A percentile compares a stretch with the other conserved stretches of the same genome.
These are phyloP conservation scores for Neckera pumila DNA, from an alignment of 225 moss, liverwort and hornwort genomes.

Conservation along the genomic window DNA sequence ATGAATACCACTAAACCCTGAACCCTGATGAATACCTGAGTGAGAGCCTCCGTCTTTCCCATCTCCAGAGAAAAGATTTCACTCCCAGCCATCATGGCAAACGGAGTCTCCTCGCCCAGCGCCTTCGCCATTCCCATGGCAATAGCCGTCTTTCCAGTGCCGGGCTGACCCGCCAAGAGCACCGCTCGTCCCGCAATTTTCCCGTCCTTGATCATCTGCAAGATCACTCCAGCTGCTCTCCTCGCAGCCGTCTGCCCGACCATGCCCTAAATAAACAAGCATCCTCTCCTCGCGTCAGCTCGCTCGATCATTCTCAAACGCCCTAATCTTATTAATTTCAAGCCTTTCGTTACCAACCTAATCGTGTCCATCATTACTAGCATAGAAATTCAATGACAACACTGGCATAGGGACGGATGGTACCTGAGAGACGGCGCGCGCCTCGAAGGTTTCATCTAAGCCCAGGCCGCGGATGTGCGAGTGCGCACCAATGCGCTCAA, in stretches of 20 bases:
- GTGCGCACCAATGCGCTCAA: conserved; percentile 86
- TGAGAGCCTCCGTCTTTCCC: conserved; percentile 89
- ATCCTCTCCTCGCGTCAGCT: background rate
- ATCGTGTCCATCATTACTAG: background rate
- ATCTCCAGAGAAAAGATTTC: conserved; percentile 84
- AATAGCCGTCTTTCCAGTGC: conserved; percentile 80
- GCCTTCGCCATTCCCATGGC: conserved; percentile 93
- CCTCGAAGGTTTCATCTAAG: conserved; percentile 67
- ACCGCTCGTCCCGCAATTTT: conserved; percentile 78
- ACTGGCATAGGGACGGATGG: background rate
- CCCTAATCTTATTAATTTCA: background rate
- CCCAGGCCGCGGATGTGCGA: conserved; percentile 82
- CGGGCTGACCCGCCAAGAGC: conserved; percentile 75
- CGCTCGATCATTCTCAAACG: background rate
- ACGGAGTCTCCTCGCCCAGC: conserved; percentile 80
- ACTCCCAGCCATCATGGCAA: conserved; percentile 90
- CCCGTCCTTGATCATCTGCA: conserved; percentile 90
- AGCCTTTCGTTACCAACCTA: background rate
- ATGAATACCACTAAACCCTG: no score
- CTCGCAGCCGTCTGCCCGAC: conserved; percentile 80
- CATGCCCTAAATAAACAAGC: conserved; percentile 46
- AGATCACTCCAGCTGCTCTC: conserved; percentile 75
- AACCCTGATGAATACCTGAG: conserved; percentile 31
- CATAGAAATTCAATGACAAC: background rate
- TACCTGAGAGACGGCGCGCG: conserved; percentile 60